Evolutionary conservation across 208 protist genomes (phyloP).

Genomic region (Leishmania mexicana): DNA sequence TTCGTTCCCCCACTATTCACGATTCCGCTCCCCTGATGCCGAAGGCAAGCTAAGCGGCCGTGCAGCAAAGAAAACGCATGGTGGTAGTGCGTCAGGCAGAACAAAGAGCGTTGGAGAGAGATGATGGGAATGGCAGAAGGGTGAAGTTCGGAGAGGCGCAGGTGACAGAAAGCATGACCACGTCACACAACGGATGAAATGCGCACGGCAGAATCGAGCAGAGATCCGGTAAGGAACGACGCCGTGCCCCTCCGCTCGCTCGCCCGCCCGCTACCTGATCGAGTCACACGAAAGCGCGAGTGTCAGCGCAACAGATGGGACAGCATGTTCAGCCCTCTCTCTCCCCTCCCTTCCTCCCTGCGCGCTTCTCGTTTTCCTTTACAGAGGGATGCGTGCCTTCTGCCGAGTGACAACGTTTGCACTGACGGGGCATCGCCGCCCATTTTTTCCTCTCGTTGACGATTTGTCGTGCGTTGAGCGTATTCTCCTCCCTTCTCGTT

Average conservation of each 20-base stretch:
- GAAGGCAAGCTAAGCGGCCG: neutral
- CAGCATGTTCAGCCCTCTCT: neutral
- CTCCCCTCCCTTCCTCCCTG: neutral
- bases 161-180: neutral
- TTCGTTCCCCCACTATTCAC: neutral
- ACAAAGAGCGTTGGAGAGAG: neutral
- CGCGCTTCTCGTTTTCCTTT: neutral
- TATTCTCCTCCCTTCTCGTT: neutral
- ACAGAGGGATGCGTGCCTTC: neutral
- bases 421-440: neutral
- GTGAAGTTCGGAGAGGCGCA: neutral
- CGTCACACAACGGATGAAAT: neutral
- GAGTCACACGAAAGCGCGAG: neutral
- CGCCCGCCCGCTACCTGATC: neutral
- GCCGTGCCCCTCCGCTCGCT: neutral
- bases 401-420: neutral
- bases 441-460: neutral
- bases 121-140: neutral
- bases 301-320: neutral
- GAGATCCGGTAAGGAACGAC: no score
- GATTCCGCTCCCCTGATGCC: neutral
- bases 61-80: neutral
- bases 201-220: neutral
- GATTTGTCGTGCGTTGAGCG: neutral
- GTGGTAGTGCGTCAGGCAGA: neutral